Conservation (phyloP, 2,329 filamentous ascomycete species). For the Zasmidium angulare region DNA sequence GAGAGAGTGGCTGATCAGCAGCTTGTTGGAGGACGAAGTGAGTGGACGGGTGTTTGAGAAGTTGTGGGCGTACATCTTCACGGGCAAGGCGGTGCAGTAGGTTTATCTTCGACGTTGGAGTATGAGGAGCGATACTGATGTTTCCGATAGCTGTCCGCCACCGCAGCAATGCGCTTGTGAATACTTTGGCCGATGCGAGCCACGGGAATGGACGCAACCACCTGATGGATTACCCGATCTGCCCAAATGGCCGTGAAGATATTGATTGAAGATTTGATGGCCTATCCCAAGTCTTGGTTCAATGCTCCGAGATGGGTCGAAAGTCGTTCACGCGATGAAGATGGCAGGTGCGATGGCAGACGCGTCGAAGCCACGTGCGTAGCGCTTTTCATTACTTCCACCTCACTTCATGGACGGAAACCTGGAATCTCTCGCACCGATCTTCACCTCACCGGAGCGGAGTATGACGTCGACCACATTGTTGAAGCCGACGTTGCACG, state of each 20-base stretch:
- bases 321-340: no score
- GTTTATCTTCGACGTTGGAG: neutral
- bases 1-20: slow-evolving; percentile 51
- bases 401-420: neutral
- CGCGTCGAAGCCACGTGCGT: slow-evolving; percentile 33
- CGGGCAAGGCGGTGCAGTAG: slow-evolving; percentile 21
- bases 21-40: slow-evolving; percentile 48
- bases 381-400: no score
- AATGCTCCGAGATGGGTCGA: no score
- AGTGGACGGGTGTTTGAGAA: slow-evolving; percentile 58
- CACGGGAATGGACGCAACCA: slow-evolving; percentile 12
- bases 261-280: slow-evolving; percentile 17
- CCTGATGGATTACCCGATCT: slow-evolving; percentile 12
- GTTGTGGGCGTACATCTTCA: slow-evolving; percentile 55
- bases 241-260: slow-evolving; percentile 34
- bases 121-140: neutral
- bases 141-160: slow-evolving; percentile 19
- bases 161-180: slow-evolving; percentile 24
- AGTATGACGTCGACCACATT: slow-evolving; percentile 16
- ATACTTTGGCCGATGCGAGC: slow-evolving; percentile 22
- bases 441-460: neutral
- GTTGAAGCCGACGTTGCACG: slow-evolving; percentile 38
- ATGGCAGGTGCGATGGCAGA: neutral
- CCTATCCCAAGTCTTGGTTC: no score
- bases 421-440: neutral